These are phyloP conservation scores for Suillus brevipes DNA, from an alignment of 768 basidiomycete genomes.

Conservation along the genomic window DNA sequence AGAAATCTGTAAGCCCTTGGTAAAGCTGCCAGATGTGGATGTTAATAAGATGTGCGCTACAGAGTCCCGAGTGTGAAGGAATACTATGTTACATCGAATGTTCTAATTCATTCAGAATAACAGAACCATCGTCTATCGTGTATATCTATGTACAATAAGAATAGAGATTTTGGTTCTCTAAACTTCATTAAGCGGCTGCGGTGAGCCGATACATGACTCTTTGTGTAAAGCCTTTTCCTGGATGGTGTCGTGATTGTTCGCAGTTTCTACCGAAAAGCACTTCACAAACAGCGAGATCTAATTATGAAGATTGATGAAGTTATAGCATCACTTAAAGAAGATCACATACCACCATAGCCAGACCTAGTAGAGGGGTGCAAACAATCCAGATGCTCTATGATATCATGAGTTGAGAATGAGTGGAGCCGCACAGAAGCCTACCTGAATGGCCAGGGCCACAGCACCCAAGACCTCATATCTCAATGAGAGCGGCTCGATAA, in stretches of 20 bases:
- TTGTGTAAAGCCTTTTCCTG: conserved; percentile 22
- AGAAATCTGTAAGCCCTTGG: neutral
- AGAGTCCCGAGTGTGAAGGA: neutral
- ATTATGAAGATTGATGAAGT: conserved; percentile 3
- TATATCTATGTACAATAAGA: conserved; percentile 17
- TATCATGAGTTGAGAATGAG: conserved; percentile 16
- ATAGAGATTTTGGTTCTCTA: conserved; percentile 19
- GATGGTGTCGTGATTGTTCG: conserved; percentile 12
- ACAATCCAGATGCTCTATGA: conserved; percentile 70
- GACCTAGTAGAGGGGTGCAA: conserved; percentile 66
- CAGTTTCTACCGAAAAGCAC: conserved; percentile 25
- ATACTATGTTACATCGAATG: neutral
- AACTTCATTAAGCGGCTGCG: conserved; percentile 15
- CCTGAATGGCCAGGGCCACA: conserved; percentile 65
- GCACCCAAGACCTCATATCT: conserved; percentile 49
- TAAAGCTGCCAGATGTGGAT: neutral
- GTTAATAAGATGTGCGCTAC: neutral
- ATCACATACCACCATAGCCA: conserved; percentile 58
- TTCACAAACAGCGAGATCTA: conserved; percentile 33
- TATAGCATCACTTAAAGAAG: neutral
- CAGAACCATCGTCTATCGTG: neutral
- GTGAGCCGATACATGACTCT: conserved; percentile 9
- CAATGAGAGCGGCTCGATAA: conserved; percentile 46
- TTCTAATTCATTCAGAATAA: neutral
- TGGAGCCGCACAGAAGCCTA: conserved; percentile 28